These are phyloP conservation scores for Leptodontidium sp. DNA, from an alignment of 2,329 filamentous ascomycete genomes.

Conservation along the genomic window DNA sequence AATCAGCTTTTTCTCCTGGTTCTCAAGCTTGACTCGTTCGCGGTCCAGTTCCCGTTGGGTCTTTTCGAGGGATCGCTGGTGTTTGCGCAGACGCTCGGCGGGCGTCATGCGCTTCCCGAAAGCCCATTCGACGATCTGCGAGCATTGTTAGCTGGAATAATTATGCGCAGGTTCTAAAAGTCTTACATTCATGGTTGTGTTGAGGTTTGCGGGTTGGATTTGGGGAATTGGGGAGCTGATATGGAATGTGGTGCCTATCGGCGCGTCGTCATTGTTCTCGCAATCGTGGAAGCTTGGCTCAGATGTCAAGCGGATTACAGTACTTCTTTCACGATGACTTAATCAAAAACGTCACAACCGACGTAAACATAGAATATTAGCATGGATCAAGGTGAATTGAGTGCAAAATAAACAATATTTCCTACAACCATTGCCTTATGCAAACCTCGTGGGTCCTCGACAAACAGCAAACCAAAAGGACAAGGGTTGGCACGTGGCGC, in stretches of 20 bases:
- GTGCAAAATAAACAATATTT: not conserved
- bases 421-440: not conserved
- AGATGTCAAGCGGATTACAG: not conserved
- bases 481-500: constrained; percentile 29
- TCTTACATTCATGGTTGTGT: constrained; percentile 62
- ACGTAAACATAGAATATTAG: not conserved
- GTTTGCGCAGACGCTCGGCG: constrained; percentile 87
- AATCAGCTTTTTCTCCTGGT: constrained; percentile 97
- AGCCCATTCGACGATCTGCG: constrained; percentile 94
- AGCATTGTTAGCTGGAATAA: constrained; percentile 12
- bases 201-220: constrained; percentile 1
- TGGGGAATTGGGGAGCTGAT: constrained; percentile 5
- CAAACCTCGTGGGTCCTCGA: not conserved
- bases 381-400: not conserved
- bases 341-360: not conserved
- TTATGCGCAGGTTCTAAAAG: constrained; percentile 16
- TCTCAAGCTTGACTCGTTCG: constrained; percentile 93
- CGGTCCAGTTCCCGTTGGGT: constrained; percentile 96
- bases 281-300: constrained; percentile 16
- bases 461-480: not conserved
- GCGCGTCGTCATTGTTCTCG: constrained; percentile 30
- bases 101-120: constrained; percentile 99
- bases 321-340: constrained; percentile 12
- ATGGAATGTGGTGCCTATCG: constrained; percentile 29
- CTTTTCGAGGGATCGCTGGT: constrained; percentile 96